Conservation (phyloP, 208 protist genomes). For the Lotmaria passim region DNA sequence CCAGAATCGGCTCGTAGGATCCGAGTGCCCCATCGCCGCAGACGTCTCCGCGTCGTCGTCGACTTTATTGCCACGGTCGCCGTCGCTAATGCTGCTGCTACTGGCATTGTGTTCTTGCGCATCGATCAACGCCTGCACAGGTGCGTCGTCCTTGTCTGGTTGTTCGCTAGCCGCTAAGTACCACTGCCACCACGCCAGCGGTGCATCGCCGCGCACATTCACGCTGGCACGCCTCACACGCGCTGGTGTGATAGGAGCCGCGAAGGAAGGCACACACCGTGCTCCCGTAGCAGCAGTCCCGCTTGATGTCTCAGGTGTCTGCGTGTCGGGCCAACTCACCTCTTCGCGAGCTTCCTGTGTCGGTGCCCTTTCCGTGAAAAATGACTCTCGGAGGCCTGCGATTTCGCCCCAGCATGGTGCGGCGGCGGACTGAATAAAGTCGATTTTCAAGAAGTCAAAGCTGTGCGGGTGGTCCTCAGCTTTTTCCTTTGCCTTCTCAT, state of each 20-base stretch:
- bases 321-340: too few species aligned
- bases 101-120: too few species aligned
- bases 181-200: constrained; percentile 34
- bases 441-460: constrained; percentile 4
- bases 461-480: neutral
- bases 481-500: neutral
- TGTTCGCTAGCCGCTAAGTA: constrained; percentile 9
- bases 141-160: neutral
- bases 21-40: neutral
- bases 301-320: too few species aligned
- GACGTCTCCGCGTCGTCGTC: neutral
- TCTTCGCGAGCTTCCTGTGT: too few species aligned
- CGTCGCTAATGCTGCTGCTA: neutral
- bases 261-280: neutral
- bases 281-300: too few species aligned
- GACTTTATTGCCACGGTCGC: neutral
- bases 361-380: constrained; percentile 15
- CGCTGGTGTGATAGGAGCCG: neutral
- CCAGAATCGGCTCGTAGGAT: neutral
- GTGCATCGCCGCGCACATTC: constrained; percentile 37
- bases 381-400: constrained; percentile 15
- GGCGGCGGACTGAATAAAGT: constrained; percentile 31
- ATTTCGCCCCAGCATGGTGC: constrained; percentile 31
- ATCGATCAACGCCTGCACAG: neutral
- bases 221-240: constrained; percentile 18